phyloP scores from a whole-genome alignment of 2,329 filamentous ascomycete genomes.

The Cladosporium sp. region DNA sequence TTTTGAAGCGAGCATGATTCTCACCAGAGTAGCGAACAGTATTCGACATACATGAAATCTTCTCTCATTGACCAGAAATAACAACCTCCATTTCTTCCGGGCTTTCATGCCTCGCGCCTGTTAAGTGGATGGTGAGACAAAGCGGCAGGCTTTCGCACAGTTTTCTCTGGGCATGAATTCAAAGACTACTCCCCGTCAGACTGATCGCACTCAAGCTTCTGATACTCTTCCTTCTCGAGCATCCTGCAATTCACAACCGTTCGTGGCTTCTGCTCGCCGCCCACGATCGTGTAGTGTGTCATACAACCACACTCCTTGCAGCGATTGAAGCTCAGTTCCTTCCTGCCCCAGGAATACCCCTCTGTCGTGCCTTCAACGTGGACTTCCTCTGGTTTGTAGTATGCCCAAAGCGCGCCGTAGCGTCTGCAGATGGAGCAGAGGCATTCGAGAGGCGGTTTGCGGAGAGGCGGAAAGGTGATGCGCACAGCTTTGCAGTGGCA shows the following conservation, averaged over 20 bases:
- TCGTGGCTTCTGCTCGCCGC: conserved; percentile 7
- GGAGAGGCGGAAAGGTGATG: conserved; percentile 24
- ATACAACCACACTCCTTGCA: conserved; percentile 21
- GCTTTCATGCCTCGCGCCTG: too few relatives aligned
- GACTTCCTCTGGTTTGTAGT: conserved; percentile 25
- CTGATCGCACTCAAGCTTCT: conserved; percentile 13
- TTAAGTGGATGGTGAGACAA: too few relatives aligned
- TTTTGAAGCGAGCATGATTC: too few relatives aligned
- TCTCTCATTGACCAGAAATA: too few relatives aligned
- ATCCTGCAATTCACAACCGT: conserved; percentile 16
- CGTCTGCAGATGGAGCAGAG: conserved; percentile 30
- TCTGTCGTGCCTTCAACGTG: conserved; percentile 15
- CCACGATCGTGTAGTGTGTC: conserved; percentile 15
- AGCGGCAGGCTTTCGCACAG: too few relatives aligned
- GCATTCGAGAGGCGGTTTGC: conserved; percentile 23
- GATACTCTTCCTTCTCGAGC: conserved; percentile 13
- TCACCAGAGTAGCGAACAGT: too few relatives aligned
- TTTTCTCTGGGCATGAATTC: too few relatives aligned
- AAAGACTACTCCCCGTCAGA: conserved; percentile 6
- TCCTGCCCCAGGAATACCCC: conserved; percentile 16
- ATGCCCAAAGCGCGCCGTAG: conserved; percentile 30
- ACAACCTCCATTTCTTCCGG: too few relatives aligned
- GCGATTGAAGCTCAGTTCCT: conserved; percentile 15
- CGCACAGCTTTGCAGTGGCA: conserved; percentile 31
- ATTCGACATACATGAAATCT: too few relatives aligned